Evolutionary conservation across 495 filamentous ascomycete species (phyloP).

Genomic region (Annulohypoxylon stygium): DNA sequence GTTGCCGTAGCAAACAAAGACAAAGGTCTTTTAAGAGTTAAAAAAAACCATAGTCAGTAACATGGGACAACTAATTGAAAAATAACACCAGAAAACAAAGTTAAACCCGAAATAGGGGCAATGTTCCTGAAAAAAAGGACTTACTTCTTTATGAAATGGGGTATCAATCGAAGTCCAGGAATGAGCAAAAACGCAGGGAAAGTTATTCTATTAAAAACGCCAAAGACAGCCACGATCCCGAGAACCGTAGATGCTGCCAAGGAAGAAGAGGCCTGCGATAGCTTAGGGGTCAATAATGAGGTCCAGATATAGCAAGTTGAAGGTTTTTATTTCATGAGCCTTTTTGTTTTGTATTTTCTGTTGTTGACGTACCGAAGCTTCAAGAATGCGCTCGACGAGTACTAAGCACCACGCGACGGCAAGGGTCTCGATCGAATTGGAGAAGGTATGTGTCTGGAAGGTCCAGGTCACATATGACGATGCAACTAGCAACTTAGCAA

Average conservation of each 20-base stretch:
- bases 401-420: constrained; percentile 92
- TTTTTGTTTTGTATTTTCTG: too few species aligned
- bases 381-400: constrained; percentile 84
- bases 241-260: constrained; percentile 80
- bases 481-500: constrained; percentile 83
- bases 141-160: constrained; percentile 86
- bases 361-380: constrained; percentile 71
- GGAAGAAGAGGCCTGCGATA: constrained; percentile 78
- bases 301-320: background rate
- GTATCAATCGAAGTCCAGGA: constrained; percentile 82
- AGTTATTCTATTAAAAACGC: constrained; percentile 95
- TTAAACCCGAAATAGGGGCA: background rate
- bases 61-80: background rate
- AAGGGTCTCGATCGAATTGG: constrained; percentile 95
- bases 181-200: constrained; percentile 92
- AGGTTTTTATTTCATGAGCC: too few species aligned
- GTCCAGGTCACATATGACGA: constrained; percentile 99
- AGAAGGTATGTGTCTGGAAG: constrained; percentile 98
- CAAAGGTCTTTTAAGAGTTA: constrained; percentile 66
- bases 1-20: constrained; percentile 72
- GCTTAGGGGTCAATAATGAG: constrained; percentile 19
- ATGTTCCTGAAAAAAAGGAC: constrained; percentile 38
- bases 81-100: background rate
- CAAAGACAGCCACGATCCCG: constrained; percentile 83
- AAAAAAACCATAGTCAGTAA: background rate